Conservation (phyloP, 768 basidiomycete species). For the Pulveroboletus sp. region DNA sequence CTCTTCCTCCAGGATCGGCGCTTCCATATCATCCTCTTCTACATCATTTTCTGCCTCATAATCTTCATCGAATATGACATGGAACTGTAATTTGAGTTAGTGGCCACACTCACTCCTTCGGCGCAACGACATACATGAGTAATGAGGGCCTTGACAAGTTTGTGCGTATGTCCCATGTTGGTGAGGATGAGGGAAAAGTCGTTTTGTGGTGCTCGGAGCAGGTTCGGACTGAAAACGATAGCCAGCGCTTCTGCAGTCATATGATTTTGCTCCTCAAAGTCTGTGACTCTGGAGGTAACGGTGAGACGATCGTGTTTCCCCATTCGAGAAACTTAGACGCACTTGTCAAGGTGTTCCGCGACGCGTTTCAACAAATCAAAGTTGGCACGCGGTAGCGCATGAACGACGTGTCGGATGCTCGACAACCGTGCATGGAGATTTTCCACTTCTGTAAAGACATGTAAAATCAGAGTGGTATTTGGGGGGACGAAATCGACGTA, state of each 20-base stretch:
- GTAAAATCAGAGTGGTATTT: constrained; percentile 2
- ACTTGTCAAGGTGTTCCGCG: constrained; percentile 80
- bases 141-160: constrained; percentile 71
- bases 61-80: constrained; percentile 74
- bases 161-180: constrained; percentile 76
- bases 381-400: constrained; percentile 63
- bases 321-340: constrained; percentile 11
- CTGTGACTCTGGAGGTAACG: constrained; percentile 58
- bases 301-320: neutral
- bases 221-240: constrained; percentile 81
- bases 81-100: constrained; percentile 39
- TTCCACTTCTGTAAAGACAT: constrained; percentile 51
- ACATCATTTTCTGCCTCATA: constrained; percentile 47
- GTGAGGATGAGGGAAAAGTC: constrained; percentile 74
- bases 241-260: constrained; percentile 86
- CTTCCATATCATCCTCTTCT: constrained; percentile 64
- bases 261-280: constrained; percentile 83
- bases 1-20: constrained; percentile 62
- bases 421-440: constrained; percentile 63
- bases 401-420: constrained; percentile 64
- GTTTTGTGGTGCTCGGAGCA: constrained; percentile 72
- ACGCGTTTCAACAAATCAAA: constrained; percentile 79
- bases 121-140: constrained; percentile 55
- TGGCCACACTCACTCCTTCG: neutral
- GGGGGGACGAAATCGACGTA: constrained; percentile 32